Conservation (phyloP, 495 filamentous ascomycete genomes). For the Lepraria neglecta region DNA sequence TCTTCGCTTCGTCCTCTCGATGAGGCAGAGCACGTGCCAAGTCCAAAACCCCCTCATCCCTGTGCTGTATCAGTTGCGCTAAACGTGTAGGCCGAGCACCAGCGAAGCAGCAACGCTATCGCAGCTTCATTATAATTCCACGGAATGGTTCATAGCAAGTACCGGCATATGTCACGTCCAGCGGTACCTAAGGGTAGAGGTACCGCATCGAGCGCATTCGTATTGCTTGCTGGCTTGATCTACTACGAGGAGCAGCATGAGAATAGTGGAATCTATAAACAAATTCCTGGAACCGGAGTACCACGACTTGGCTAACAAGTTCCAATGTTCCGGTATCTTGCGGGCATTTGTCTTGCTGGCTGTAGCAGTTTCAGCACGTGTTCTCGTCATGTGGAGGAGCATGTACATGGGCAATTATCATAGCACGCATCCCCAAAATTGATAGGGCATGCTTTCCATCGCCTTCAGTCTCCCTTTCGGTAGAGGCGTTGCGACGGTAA, state of each 20-base stretch:
- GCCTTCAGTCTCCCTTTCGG: neutral
- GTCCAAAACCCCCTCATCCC: neutral
- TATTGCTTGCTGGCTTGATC: neutral
- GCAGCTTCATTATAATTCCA: neutral
- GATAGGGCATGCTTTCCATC: neutral
- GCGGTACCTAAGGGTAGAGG: slow-evolving; percentile 1
- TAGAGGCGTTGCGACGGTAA: slow-evolving; percentile 7
- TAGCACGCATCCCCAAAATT: neutral
- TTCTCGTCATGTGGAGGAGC: neutral
- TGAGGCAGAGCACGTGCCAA: neutral
- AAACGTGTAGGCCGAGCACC: neutral
- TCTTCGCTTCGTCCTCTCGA: neutral
- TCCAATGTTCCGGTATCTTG: slow-evolving; percentile 1
- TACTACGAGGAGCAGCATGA: neutral
- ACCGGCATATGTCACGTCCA: slow-evolving; percentile 10
- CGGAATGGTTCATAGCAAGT: slow-evolving; percentile 4
- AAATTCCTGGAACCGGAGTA: neutral
- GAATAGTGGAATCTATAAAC: neutral
- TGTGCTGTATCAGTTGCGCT: neutral
- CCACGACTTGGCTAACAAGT: neutral
- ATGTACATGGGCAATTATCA: neutral
- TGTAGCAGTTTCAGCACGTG: neutral
- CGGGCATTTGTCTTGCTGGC: neutral
- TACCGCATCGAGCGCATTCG: neutral
- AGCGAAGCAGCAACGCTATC: neutral